phyloP scores from a whole-genome alignment of 2,329 filamentous ascomycete species.

The Microsporum audouinii region DNA sequence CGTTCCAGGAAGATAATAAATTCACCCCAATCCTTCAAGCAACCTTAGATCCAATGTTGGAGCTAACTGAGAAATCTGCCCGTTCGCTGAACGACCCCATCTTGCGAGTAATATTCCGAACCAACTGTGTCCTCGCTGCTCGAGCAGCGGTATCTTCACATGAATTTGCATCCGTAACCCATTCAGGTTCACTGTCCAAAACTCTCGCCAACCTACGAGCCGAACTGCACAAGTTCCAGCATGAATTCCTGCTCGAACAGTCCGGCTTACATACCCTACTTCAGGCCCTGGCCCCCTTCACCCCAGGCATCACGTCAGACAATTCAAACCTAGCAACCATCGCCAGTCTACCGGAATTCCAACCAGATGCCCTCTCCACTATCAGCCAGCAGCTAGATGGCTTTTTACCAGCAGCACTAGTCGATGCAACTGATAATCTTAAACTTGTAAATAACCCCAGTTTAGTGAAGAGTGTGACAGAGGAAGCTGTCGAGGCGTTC shows the following conservation, averaged over 20 bases:
- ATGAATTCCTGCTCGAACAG: slow-evolving; percentile 58
- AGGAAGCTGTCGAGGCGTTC: slow-evolving; percentile 72
- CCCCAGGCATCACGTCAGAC: slow-evolving; percentile 12
- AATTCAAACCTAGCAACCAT: slow-evolving; percentile 45
- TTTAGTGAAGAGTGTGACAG: slow-evolving; percentile 63
- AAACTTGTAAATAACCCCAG: slow-evolving; percentile 60
- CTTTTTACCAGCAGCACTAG: slow-evolving; percentile 82
- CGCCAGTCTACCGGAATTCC: slow-evolving; percentile 44
- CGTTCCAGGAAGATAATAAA: slow-evolving; percentile 49
- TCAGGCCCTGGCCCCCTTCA: slow-evolving; percentile 40
- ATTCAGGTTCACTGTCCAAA: slow-evolving; percentile 47
- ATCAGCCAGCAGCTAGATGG: slow-evolving; percentile 72
- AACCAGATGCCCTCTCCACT: slow-evolving; percentile 48
- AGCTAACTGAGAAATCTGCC: slow-evolving; percentile 47
- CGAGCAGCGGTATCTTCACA: slow-evolving; percentile 29
- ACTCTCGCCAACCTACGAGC: slow-evolving; percentile 37
- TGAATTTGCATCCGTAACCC: slow-evolving; percentile 51
- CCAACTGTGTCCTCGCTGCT: slow-evolving; percentile 37
- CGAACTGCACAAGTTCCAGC: slow-evolving; percentile 56
- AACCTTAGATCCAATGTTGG: slow-evolving; percentile 75
- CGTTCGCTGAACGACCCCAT: slow-evolving; percentile 28
- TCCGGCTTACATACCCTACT: slow-evolving; percentile 63
- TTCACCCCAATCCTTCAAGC: slow-evolving; percentile 67
- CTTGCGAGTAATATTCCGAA: slow-evolving; percentile 39
- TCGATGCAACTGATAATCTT: slow-evolving; percentile 79